Conservation (phyloP, 192 early-diverging fungal species). For the Coemansia sp. region DNA sequence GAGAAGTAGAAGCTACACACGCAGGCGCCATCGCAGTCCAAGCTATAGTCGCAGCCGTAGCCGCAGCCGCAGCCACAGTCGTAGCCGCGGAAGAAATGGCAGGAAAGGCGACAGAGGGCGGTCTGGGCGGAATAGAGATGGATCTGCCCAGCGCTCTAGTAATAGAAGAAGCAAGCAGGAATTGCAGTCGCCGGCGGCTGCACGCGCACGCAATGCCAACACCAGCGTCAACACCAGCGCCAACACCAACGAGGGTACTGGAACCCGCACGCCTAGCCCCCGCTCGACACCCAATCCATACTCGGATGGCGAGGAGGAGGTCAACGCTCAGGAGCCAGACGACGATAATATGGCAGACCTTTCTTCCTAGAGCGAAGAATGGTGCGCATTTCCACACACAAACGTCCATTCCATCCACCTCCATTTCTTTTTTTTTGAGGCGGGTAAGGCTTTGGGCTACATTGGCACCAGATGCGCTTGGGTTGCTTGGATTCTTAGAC, state of each 20-base stretch:
- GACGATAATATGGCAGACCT: not conserved
- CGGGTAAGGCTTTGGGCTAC: too few species aligned
- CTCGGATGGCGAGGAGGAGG: constrained; percentile 1
- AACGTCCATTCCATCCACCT: too few species aligned
- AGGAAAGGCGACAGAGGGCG: constrained; percentile 10
- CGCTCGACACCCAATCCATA: constrained; percentile 21
- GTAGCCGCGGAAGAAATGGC: constrained; percentile 6
- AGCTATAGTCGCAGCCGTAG: not conserved
- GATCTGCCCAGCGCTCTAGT: constrained; percentile 1
- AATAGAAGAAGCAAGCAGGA: constrained; percentile 4
- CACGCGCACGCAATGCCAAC: not conserved
- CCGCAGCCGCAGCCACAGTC: constrained; percentile 6
- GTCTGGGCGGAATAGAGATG: constrained; percentile 6
- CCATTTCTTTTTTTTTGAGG: too few species aligned
- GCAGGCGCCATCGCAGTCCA: not conserved
- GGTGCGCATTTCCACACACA: not conserved
- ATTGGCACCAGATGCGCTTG: too few species aligned
- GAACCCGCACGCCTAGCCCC: constrained; percentile 40
- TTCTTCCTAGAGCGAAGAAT: not conserved
- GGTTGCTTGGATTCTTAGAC: too few species aligned
- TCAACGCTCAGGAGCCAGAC: constrained; percentile 1
- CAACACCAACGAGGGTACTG: not conserved
- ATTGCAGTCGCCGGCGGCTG: constrained; percentile 7
- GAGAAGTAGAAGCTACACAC: not conserved
- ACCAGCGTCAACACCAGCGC: not conserved